Base-by-base conservation (phyloP, 164 flowering plant genomes). In the Litsea cubeba region DNA sequence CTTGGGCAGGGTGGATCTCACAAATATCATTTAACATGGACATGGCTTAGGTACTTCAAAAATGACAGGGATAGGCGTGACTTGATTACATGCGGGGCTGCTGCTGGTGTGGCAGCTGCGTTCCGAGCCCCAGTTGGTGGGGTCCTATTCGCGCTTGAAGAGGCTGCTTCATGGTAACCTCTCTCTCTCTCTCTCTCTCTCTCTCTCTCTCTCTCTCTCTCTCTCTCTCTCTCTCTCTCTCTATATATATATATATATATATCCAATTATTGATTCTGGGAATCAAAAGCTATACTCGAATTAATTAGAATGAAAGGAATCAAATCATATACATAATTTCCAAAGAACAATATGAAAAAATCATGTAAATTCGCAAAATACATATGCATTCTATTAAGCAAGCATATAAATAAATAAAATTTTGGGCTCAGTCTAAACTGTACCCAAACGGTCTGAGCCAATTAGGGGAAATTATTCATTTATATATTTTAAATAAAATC, bases 91-190 rank as follows among this genome's bases (percentile, higher is more conserved):
- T 92, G 97, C 82, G 98, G 98, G 65, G 91, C 97, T 54, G 98
- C 98, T 78, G 98, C 98, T 81, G 97, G 98, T 73, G 93, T 94
- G 5, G 98, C 98, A 15, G 94, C 94, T 80, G 97, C 98, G 40
- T 94, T 94, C 71, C 95, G 95, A 73, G 98, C 98, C 32, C 98
- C 98, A n/a, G 94, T 93, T 68, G 98, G 98, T 69, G 98, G 98
- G 7, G 98, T 94, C 65, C 86, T 94, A 32, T 92, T 94, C 81
- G 96, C 96, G 28, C 92, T 94, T 60, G 98, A 94, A 85, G 98
- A 94, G 85, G 91, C 84, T 76, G 95, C 98, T 76, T 92, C 98
- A 75, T 94, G 98, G 98, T 94, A 66, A 7, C 15, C 24, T 23
- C 26, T 22, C 22, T 28, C 32, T 12, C 28, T 35, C 46, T 54